Base-by-base conservation (phyloP, 805 yeast species). In the Sugiyamaella smithiae region DNA sequence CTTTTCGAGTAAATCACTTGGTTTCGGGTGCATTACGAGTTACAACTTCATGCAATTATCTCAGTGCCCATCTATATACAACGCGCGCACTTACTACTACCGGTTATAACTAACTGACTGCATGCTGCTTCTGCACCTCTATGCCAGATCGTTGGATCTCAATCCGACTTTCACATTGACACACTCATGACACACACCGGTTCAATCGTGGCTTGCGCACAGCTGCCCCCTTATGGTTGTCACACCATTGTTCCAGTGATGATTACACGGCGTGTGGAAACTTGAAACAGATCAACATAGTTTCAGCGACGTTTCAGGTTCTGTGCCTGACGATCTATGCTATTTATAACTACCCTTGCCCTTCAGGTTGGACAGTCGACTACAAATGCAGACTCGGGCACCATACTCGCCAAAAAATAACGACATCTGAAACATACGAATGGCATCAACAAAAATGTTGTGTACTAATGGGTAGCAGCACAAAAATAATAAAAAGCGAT, bases 401-500 rank as follows among this genome's bases (percentile, higher is more conserved):
- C n/a, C n/a, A n/a, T n/a, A n/a, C n/a, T n/a, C n/a, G n/a, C n/a
- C n/a, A n/a, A n/a, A n/a, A n/a, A n/a, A n/a, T n/a, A n/a, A n/a
- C n/a, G n/a, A n/a, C n/a, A n/a, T n/a, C n/a, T n/a, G n/a, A n/a
- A n/a, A n/a, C n/a, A n/a, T n/a, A n/a, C n/a, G n/a, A n/a, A n/a
- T n/a, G n/a, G n/a, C n/a, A n/a, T n/a, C n/a, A n/a, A n/a, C n/a
- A n/a, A n/a, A n/a, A n/a, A n/a, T n/a, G n/a, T n/a, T n/a, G n/a
- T n/a, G n/a, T n/a, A n/a, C n/a, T n/a, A n/a, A n/a, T n/a, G n/a
- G n/a, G n/a, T n/a, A n/a, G n/a, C n/a, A n/a, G n/a, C n/a, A n/a
- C 6, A 41, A 41, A 28, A 22, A 35, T 33, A 31, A 49, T 40
- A 56, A 50, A 51, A 50, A 37, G 28, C 63, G 63, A 59, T 52